Conservation (phyloP, 2,329 filamentous ascomycete species). For the Penicillium freii region DNA sequence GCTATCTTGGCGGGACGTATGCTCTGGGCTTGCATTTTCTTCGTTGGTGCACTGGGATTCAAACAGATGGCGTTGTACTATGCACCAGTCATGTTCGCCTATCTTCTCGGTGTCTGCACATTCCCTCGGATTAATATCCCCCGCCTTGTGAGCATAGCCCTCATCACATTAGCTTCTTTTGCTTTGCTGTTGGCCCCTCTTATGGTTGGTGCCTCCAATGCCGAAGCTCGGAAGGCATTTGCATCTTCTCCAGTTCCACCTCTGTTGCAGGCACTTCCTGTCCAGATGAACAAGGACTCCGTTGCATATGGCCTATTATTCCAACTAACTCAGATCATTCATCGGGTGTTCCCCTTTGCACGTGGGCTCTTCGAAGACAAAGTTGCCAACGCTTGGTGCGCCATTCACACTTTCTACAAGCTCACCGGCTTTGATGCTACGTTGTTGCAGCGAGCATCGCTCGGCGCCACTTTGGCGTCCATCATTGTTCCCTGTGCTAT, state of each 20-base stretch:
- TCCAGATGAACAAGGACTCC: conserved; percentile 62
- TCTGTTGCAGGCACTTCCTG: conserved; percentile 57
- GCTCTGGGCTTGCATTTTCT: conserved; percentile 89
- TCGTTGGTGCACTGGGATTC: conserved; percentile 90
- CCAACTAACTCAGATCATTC: conserved; percentile 77
- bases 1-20: conserved; percentile 81
- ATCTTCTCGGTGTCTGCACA: conserved; percentile 82
- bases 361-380: conserved; percentile 98
- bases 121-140: conserved; percentile 66
- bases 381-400: conserved; percentile 97
- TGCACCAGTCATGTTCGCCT: conserved; percentile 87
- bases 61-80: conserved; percentile 99
- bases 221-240: conserved; percentile 63
- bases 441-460: conserved; percentile 72
- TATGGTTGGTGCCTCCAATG: conserved; percentile 67
- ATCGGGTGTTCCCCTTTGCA: conserved; percentile 93
- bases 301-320: conserved; percentile 72
- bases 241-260: conserved; percentile 62
- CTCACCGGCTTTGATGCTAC: conserved; percentile 69
- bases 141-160: conserved; percentile 71
- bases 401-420: conserved; percentile 85
- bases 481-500: conserved; percentile 78
- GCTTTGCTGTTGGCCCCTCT: conserved; percentile 73
- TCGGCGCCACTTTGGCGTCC: conserved; percentile 70
- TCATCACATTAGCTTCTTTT: conserved; percentile 72